These are phyloP conservation scores for Lasiodiplodia hormozganensis DNA, from an alignment of 2,329 filamentous ascomycete genomes.

Conservation along the genomic window DNA sequence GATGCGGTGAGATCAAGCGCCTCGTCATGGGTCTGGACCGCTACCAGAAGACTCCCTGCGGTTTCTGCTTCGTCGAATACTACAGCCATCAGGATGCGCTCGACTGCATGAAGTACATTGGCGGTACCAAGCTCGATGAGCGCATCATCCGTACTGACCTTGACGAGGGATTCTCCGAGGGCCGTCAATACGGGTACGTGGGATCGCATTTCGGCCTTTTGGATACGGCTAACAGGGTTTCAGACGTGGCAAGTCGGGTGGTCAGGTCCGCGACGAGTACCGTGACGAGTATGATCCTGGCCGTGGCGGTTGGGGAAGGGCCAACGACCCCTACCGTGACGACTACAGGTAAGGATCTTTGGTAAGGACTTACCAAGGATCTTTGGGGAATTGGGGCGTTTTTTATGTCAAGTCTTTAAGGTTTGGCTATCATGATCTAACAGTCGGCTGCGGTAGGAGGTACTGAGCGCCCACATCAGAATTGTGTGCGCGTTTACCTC, in stretches of 20 bases:
- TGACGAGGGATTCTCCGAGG: conserved; percentile 95
- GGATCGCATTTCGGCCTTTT: no score
- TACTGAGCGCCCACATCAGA: background rate
- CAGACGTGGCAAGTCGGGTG: conserved; percentile 87
- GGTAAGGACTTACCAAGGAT: conserved; percentile 2
- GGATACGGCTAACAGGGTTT: conserved; percentile 31
- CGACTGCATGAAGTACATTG: conserved; percentile 98
- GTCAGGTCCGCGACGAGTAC: conserved; percentile 97
- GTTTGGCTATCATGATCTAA: conserved; percentile 10
- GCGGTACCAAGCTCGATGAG: conserved; percentile 97
- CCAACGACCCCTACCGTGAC: conserved; percentile 56
- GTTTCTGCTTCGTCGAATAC: conserved; percentile 99
- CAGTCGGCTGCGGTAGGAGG: background rate
- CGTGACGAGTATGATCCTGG: conserved; percentile 96
- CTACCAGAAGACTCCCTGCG: conserved; percentile 96
- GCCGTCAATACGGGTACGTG: conserved; percentile 83
- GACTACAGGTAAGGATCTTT: conserved; percentile 27
- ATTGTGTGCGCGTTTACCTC: background rate
- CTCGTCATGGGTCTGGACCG: conserved; percentile 97
- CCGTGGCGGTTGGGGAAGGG: conserved; percentile 85
- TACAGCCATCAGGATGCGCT: conserved; percentile 97
- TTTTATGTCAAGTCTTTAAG: background rate
- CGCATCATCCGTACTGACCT: conserved; percentile 94
- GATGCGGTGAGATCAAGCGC: conserved; percentile 94
- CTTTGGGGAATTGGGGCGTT: background rate